Conservation (phyloP, 108 stramenopile genomes). For the Craspedostauros australis region DNA sequence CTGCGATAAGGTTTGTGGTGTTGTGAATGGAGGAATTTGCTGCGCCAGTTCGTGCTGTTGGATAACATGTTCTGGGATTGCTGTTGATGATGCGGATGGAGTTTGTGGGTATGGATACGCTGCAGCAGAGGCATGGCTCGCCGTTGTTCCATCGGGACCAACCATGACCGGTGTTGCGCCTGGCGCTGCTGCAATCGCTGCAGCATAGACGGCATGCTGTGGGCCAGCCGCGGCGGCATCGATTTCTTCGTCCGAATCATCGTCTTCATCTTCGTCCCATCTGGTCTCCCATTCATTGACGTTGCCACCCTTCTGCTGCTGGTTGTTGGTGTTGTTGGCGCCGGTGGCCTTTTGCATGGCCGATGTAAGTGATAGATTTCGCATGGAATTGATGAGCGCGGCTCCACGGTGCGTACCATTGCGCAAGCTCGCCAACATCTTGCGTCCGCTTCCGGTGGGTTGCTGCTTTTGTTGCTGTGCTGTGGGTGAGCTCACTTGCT, state of each 20-base stretch:
- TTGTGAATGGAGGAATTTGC: not conserved
- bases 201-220: not conserved
- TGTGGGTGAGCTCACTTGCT: slow-evolving; percentile 1
- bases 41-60: not conserved
- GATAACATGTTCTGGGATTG: not conserved
- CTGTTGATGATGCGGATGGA: slow-evolving; percentile 1
- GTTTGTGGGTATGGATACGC: not conserved
- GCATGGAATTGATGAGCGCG: slow-evolving; percentile 40
- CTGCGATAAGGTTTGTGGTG: slow-evolving; percentile 3
- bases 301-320: slow-evolving; percentile 3
- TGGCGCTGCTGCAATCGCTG: slow-evolving; percentile 1
- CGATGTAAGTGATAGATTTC: slow-evolving; percentile 19
- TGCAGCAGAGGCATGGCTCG: not conserved
- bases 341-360: slow-evolving; percentile 1
- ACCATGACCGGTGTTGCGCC: not conserved
- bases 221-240: too few species aligned
- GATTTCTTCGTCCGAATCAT: slow-evolving; percentile 23
- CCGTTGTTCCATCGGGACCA: slow-evolving; percentile 3
- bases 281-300: slow-evolving; percentile 42
- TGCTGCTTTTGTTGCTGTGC: not conserved
- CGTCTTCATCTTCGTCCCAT: slow-evolving; percentile 51
- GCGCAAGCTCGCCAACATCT: slow-evolving; percentile 6
- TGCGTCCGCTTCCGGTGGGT: not conserved
- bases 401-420: slow-evolving; percentile 12
- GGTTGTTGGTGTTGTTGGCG: slow-evolving; percentile 2